A percentile compares a stretch with the other conserved stretches of the same genome.
Evolutionary conservation across 495 filamentous ascomycete species (phyloP).

Genomic region (Halenospora varia): DNA sequence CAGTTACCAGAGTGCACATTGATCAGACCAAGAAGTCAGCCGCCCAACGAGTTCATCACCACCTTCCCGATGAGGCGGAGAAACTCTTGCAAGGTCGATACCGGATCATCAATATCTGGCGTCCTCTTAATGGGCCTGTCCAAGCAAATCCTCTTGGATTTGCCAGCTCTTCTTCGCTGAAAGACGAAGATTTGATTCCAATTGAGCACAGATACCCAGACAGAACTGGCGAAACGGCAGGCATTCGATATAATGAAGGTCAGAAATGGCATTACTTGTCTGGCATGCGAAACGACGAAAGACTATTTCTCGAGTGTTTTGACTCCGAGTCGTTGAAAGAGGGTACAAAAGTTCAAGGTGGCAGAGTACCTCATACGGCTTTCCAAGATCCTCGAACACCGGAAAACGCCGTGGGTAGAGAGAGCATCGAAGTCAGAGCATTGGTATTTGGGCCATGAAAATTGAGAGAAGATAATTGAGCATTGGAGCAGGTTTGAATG

Average conservation of each 20-base stretch:
- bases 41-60: constrained; percentile 57
- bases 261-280: constrained; percentile 78
- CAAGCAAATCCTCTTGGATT: constrained; percentile 67
- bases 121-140: constrained; percentile 71
- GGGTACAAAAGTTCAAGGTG: constrained; percentile 47
- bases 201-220: constrained; percentile 74
- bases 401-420: constrained; percentile 53
- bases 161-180: constrained; percentile 56
- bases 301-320: constrained; percentile 78
- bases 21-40: constrained; percentile 73
- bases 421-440: constrained; percentile 86
- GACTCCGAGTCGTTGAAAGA: constrained; percentile 55
- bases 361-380: constrained; percentile 74
- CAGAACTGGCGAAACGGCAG: constrained; percentile 73
- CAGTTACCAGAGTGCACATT: constrained; percentile 73
- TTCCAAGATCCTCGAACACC: constrained; percentile 70
- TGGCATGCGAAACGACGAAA: constrained; percentile 70
- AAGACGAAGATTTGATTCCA: constrained; percentile 60
- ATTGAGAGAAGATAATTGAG: too few species aligned
- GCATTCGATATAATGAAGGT: constrained; percentile 51
- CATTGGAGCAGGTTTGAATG: too few species aligned
- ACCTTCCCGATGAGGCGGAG: constrained; percentile 55
- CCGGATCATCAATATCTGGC: constrained; percentile 87
- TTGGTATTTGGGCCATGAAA: constrained; percentile 69
- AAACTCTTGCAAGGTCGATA: constrained; percentile 56